phyloP scores from a whole-genome alignment of 805 yeast species.

The Clavispora fructus region DNA sequence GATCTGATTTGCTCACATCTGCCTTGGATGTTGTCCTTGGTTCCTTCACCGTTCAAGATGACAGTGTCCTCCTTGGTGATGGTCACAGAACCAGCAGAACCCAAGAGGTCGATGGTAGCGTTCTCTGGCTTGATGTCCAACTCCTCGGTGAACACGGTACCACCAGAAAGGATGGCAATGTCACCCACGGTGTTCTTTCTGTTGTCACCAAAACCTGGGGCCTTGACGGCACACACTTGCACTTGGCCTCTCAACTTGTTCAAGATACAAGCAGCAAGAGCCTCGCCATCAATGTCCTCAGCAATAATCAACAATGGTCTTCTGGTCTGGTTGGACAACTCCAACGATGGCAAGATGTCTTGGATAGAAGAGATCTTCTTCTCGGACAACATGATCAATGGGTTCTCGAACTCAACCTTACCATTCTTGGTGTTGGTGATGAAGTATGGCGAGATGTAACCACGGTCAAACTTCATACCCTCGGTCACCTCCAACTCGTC shows the following conservation, averaged over 20 bases:
- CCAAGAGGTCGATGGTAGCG: conserved; percentile 84
- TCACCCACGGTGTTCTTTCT: conserved; percentile 95
- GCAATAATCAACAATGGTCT: conserved; percentile 91
- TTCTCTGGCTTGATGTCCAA: conserved; percentile 92
- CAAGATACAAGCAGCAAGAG: conserved; percentile 94
- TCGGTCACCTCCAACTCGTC: conserved; percentile 94
- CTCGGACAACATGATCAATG: conserved; percentile 81
- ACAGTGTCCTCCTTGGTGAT: conserved; percentile 96
- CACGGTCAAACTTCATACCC: conserved; percentile 98
- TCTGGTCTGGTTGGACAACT: conserved; percentile 86
- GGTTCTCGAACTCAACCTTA: conserved; percentile 93
- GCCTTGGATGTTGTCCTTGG: conserved; percentile 69
- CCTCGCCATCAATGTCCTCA: conserved; percentile 97
- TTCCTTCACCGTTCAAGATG: conserved; percentile 86
- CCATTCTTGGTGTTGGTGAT: conserved; percentile 89
- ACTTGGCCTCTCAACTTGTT: conserved; percentile 98
- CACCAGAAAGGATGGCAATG: conserved; percentile 91
- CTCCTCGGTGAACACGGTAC: conserved; percentile 89
- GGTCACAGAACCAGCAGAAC: conserved; percentile 86
- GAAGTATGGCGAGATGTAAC: conserved; percentile 94
- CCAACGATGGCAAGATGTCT: conserved; percentile 89
- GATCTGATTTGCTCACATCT: conserved; percentile 94
- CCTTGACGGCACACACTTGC: conserved; percentile 94
- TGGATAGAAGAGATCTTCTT: conserved; percentile 87
- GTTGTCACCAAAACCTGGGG: conserved; percentile 99